phyloP scores from a whole-genome alignment of 352 stramenopile genomes.

The Pythium dissimile region DNA sequence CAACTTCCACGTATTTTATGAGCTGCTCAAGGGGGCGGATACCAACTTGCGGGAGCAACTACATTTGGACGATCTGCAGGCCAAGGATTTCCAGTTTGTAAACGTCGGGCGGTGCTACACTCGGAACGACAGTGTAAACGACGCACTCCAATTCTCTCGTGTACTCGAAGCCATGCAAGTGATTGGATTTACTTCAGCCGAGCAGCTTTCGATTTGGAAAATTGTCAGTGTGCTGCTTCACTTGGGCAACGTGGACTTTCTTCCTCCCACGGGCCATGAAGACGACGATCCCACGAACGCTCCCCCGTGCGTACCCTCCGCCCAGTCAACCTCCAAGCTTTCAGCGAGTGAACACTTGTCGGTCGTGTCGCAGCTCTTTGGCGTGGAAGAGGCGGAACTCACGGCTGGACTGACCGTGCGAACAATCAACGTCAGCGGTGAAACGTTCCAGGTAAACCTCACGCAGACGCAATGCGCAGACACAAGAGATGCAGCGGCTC shows the following conservation, averaged over 20 bases:
- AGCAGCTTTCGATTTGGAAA: constrained; percentile 66
- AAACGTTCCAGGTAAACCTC: constrained; percentile 66
- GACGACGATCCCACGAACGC: constrained; percentile 40
- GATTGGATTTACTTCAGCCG: constrained; percentile 58
- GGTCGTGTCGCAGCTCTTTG: constrained; percentile 39
- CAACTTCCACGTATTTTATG: constrained; percentile 85
- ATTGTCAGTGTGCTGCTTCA: constrained; percentile 73
- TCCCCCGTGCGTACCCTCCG: constrained; percentile 35
- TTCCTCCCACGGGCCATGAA: constrained; percentile 54
- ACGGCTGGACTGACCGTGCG: constrained; percentile 51
- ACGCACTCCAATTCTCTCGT: constrained; percentile 57
- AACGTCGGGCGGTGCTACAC: constrained; percentile 62
- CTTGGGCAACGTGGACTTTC: constrained; percentile 78
- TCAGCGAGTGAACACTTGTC: constrained; percentile 38
- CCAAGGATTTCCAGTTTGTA: constrained; percentile 63
- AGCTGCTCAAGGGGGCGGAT: constrained; percentile 58
- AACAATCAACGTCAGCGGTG: constrained; percentile 68
- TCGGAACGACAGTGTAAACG: constrained; percentile 60
- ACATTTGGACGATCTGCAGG: constrained; percentile 31
- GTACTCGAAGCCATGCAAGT: constrained; percentile 69
- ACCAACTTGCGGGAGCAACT: constrained; percentile 39
- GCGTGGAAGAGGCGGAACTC: constrained; percentile 43
- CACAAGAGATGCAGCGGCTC: constrained; percentile 65
- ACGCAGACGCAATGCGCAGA: constrained; percentile 64
- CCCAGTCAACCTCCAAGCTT: constrained; percentile 31